Conservation (phyloP, 768 basidiomycete species). For the Calocera cornea region DNA sequence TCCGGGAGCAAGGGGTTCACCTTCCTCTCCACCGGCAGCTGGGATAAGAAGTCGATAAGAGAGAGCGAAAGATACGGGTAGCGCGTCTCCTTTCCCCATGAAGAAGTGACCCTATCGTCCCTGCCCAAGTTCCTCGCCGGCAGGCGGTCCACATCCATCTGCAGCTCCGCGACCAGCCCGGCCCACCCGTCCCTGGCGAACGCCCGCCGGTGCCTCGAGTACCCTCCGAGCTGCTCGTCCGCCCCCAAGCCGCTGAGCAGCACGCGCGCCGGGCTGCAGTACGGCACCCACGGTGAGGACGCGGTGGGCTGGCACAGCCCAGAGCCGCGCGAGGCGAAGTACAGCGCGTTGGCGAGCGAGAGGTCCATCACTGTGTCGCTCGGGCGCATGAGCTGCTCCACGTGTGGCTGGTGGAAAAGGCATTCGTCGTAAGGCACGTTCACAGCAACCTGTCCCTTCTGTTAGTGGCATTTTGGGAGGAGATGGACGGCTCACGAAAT, state of each 20-base stretch:
- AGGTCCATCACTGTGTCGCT: constrained; percentile 80
- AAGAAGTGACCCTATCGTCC: constrained; percentile 87
- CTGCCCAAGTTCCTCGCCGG: constrained; percentile 82
- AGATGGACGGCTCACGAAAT: constrained; percentile 46
- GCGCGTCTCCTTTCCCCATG: constrained; percentile 80
- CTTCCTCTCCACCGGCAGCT: constrained; percentile 69
- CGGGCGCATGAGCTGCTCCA: constrained; percentile 68
- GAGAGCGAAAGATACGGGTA: constrained; percentile 80
- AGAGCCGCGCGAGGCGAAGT: constrained; percentile 64
- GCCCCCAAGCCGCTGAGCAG: constrained; percentile 85
- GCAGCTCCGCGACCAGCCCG: constrained; percentile 74
- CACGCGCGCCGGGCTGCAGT: constrained; percentile 65
- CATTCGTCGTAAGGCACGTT: constrained; percentile 57
- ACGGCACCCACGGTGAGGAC: constrained; percentile 33
- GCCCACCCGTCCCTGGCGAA: constrained; percentile 57
- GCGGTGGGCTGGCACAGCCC: constrained; percentile 19
- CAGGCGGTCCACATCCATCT: constrained; percentile 77
- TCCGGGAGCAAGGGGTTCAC: constrained; percentile 57
- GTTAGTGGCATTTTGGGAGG: background rate
- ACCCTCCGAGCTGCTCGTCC: constrained; percentile 91
- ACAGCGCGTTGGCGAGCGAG: constrained; percentile 80
- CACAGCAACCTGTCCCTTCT: constrained; percentile 53
- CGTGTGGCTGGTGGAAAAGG: constrained; percentile 28
- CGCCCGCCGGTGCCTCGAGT: constrained; percentile 72
- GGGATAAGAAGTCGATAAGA: constrained; percentile 63